These are phyloP conservation scores for Didymellaceae sp. DNA, from an alignment of 2,329 filamentous ascomycete genomes.

Conservation along the genomic window DNA sequence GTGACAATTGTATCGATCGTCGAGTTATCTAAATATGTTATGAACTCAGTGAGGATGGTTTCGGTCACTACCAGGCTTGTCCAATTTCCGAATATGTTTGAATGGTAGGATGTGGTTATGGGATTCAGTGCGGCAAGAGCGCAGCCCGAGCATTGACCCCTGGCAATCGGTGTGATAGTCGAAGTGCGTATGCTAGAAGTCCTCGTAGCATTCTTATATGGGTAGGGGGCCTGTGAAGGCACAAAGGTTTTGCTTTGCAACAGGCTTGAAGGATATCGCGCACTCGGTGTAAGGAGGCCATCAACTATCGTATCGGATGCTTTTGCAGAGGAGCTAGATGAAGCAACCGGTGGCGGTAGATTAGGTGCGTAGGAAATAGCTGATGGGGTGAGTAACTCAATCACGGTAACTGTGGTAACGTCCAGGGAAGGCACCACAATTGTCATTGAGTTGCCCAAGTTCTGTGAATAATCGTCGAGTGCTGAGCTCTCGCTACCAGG, in stretches of 20 bases:
- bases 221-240: conserved; percentile 3
- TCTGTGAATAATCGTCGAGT: neutral
- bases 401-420: neutral
- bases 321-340: neutral
- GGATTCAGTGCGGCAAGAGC: conserved; percentile 34
- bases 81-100: conserved; percentile 20
- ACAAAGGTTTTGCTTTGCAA: neutral
- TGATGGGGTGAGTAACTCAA: conserved; percentile 1
- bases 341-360: neutral
- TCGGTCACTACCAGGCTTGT: conserved; percentile 34
- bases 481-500: neutral
- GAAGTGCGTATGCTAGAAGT: neutral
- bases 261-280: neutral
- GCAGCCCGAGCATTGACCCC: conserved; percentile 40
- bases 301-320: neutral
- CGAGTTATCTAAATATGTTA: conserved; percentile 34
- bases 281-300: neutral
- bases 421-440: neutral
- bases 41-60: conserved; percentile 33
- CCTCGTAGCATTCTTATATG: conserved; percentile 2
- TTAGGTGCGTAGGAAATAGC: neutral
- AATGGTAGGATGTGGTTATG: conserved; percentile 20
- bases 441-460: neutral
- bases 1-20: conserved; percentile 37
- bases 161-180: neutral